A percentile compares a stretch with the other conserved stretches of the same genome.
Evolutionary conservation across 2,329 filamentous ascomycete species (phyloP).

Genomic region (Drechslerella dactyloides): DNA sequence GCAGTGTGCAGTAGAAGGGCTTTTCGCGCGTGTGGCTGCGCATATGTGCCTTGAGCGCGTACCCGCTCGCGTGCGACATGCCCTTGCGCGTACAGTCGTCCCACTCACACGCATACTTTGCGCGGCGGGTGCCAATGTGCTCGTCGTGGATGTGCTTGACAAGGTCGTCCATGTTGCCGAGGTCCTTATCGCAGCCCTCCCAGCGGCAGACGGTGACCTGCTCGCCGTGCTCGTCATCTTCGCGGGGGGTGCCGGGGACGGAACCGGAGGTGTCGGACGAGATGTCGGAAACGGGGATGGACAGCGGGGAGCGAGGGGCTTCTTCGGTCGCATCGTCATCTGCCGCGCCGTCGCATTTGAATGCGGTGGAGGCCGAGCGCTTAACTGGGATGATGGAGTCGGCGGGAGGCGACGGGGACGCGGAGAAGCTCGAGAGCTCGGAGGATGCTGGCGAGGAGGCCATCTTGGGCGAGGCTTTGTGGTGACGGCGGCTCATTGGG

Average conservation of each 20-base stretch:
- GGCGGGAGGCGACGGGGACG: conserved; percentile 43
- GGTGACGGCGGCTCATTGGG: conserved; percentile 48
- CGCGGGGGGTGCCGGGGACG: conserved; percentile 73
- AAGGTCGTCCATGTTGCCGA: conserved; percentile 79
- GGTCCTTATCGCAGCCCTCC: conserved; percentile 74
- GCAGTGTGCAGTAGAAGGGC: conserved; percentile 94
- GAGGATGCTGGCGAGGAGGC: conserved; percentile 61
- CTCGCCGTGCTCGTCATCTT: conserved; percentile 71
- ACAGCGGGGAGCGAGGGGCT: conserved; percentile 62
- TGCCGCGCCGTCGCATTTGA: conserved; percentile 60
- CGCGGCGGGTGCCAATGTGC: conserved; percentile 90
- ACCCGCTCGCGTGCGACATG: conserved; percentile 89
- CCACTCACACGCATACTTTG: conserved; percentile 99
- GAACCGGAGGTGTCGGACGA: conserved; percentile 91
- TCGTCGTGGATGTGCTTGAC: conserved; percentile 88
- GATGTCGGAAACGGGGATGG: conserved; percentile 65
- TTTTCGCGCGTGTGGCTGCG: conserved; percentile 97
- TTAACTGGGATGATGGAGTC: conserved; percentile 49
- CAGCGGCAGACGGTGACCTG: conserved; percentile 80
- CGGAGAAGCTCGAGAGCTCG: conserved; percentile 55
- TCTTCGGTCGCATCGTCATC: conserved; percentile 61
- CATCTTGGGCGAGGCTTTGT: conserved; percentile 41
- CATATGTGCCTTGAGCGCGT: conserved; percentile 96
- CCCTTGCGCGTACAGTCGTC: conserved; percentile 85
- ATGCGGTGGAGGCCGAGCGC: conserved; percentile 55